Conservation (phyloP, 2,329 filamentous ascomycete species). For the Ophiocordyceps camponoti-floridani region DNA sequence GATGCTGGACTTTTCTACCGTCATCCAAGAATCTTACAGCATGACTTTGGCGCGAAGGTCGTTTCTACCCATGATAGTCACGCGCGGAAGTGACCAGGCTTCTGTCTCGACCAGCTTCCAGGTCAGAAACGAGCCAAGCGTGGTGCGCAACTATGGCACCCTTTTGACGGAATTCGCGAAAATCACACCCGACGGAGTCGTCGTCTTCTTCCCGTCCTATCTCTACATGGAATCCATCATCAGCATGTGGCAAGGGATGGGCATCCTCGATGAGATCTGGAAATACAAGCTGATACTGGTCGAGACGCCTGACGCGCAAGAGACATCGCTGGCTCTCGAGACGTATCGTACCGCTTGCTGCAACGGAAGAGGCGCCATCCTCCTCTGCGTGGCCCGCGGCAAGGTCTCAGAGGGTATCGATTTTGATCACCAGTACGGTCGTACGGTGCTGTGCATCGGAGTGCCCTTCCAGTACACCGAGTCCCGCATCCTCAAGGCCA, state of each 20-base stretch:
- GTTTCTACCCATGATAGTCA: constrained; percentile 97
- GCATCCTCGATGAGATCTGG: constrained; percentile 93
- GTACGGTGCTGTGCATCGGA: constrained; percentile 88
- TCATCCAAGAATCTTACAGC: constrained; percentile 90
- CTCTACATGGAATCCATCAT: constrained; percentile 99
- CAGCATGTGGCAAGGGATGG: constrained; percentile 98
- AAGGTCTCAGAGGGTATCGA: constrained; percentile 98
- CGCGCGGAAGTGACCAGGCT: constrained; percentile 83
- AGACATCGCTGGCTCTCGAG: constrained; percentile 87
- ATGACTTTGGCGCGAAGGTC: constrained; percentile 90
- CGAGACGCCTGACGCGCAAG: constrained; percentile 92
- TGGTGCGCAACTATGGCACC: constrained; percentile 93
- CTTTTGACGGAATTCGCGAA: constrained; percentile 89
- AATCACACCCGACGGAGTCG: constrained; percentile 88
- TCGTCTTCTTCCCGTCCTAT: constrained; percentile 98
- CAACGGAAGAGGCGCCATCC: constrained; percentile 83
- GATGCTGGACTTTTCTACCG: constrained; percentile 85
- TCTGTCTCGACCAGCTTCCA: constrained; percentile 88
- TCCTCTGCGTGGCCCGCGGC: constrained; percentile 88
- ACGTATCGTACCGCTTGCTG: constrained; percentile 96
- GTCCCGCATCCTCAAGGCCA: constrained; percentile 86
- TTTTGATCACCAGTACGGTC: constrained; percentile 96
- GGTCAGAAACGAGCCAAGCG: constrained; percentile 84
- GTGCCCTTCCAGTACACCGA: constrained; percentile 99
- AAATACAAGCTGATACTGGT: constrained; percentile 97